phyloP scores from a whole-genome alignment of 495 filamentous ascomycete genomes.

The Hypoxylon subgilvum region DNA sequence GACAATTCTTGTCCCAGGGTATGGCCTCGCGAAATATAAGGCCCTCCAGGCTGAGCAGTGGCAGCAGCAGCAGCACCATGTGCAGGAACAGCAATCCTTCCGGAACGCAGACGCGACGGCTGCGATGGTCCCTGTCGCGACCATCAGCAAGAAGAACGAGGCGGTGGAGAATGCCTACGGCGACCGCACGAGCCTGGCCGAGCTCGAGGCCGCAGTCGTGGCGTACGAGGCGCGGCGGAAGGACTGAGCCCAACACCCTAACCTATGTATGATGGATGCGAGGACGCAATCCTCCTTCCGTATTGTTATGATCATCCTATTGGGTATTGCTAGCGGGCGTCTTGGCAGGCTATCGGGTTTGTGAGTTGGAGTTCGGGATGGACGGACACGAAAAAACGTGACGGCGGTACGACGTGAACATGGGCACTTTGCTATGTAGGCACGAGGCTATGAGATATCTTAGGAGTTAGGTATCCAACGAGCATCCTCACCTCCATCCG shows the following conservation, averaged over 20 bases:
- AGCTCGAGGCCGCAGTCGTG: constrained; percentile 64
- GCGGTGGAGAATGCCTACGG: constrained; percentile 63
- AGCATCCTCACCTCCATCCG: background rate
- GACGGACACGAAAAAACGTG: constrained; percentile 1
- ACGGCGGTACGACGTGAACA: background rate
- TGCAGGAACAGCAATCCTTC: constrained; percentile 24
- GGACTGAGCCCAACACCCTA: constrained; percentile 31
- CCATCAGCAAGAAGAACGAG: constrained; percentile 30
- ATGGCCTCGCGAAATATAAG: constrained; percentile 48
- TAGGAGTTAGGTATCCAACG: background rate
- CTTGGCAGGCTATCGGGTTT: background rate
- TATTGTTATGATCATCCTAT: background rate
- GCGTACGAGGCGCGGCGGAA: constrained; percentile 52
- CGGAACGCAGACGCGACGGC: constrained; percentile 22
- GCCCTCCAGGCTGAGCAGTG: constrained; percentile 33
- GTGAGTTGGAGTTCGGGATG: constrained; percentile 8
- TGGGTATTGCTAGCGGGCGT: constrained; percentile 19
- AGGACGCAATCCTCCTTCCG: background rate
- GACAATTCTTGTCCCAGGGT: too few species aligned
- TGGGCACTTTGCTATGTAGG: background rate
- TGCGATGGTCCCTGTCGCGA: constrained; percentile 31
- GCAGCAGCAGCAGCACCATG: constrained; percentile 24
- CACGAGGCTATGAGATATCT: background rate
- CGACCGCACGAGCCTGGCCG: constrained; percentile 61
- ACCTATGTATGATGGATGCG: background rate